phyloP scores from a whole-genome alignment of 257 asterid species.

The Echites panduratus region DNA sequence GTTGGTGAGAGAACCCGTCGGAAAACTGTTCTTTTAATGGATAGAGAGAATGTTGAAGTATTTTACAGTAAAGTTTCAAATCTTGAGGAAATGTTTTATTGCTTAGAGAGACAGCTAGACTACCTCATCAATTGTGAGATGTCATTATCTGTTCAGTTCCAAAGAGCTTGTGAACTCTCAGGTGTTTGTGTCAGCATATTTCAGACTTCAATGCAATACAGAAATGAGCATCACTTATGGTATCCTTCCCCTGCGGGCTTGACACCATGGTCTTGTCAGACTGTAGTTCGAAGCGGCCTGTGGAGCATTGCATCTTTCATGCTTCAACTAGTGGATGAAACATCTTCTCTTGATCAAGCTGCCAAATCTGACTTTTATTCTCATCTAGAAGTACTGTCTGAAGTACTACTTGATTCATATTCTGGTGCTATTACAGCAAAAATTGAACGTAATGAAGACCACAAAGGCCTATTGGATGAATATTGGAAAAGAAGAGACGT shows the following conservation, averaged over 20 bases:
- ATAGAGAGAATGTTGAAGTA: conserved; percentile 95
- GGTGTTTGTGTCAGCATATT: conserved; percentile 68
- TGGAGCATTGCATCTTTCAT: conserved; percentile 76
- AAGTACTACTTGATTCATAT: conserved; percentile 76
- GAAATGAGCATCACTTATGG: conserved; percentile 76
- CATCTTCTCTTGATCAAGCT: conserved; percentile 47
- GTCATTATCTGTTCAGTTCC: conserved; percentile 50
- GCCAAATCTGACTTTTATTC: conserved; percentile 49
- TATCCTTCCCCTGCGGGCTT: conserved; percentile 83
- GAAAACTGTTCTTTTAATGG: conserved; percentile 89
- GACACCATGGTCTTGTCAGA: conserved; percentile 83
- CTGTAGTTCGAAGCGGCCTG: conserved; percentile 61
- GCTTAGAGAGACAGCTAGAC: conserved; percentile 72
- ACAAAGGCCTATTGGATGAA: conserved; percentile 59
- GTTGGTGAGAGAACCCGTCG: conserved; percentile 92
- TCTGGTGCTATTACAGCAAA: conserved; percentile 73
- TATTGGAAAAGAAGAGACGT: conserved; percentile 68
- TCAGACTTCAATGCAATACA: conserved; percentile 57
- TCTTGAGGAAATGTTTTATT: conserved; percentile 71
- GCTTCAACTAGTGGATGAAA: conserved; percentile 65
- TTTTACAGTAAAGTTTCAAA: conserved; percentile 92
- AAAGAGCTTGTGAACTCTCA: conserved; percentile 80
- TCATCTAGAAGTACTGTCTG: conserved; percentile 61
- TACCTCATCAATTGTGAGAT: conserved; percentile 49
- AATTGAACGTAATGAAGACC: conserved; percentile 77